Evolutionary conservation across 1,284 basidiomycete genomes (phyloP).

Genomic region (Phellopilus nigrolimitatus): DNA sequence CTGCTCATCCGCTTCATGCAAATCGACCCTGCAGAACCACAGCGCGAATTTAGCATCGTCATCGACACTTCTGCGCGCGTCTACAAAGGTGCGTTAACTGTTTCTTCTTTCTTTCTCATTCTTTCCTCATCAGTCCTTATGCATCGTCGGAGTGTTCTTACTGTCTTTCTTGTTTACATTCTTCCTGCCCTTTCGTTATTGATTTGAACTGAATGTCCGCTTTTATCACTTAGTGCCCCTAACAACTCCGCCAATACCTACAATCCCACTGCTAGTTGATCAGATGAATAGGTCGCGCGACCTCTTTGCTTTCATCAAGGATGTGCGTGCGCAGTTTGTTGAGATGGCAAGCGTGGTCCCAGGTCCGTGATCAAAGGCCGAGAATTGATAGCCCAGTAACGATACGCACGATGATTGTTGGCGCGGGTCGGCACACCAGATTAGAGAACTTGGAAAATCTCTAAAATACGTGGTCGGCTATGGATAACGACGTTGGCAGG

Average conservation of each 20-base stretch:
- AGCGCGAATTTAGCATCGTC: conserved; percentile 69
- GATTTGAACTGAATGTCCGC: neutral
- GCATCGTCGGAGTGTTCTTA: no score
- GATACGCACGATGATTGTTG: no score
- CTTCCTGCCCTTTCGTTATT: neutral
- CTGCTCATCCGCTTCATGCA: conserved; percentile 70
- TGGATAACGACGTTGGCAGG: no score
- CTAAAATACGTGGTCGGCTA: no score
- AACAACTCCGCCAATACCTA: conserved; percentile 58
- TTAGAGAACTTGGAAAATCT: no score
- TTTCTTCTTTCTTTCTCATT: no score
- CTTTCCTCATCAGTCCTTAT: no score
- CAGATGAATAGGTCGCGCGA: conserved; percentile 59
- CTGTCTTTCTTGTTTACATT: no score
- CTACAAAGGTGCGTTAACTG: conserved; percentile 65
- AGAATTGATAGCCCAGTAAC: no score
- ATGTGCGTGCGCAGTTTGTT: conserved; percentile 44
- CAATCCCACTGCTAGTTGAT: conserved; percentile 58
- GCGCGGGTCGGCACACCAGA: no score
- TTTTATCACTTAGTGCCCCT: conserved; percentile 49
- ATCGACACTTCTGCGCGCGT: conserved; percentile 59
- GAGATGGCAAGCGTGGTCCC: conserved; percentile 14
- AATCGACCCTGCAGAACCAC: conserved; percentile 53
- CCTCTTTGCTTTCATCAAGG: conserved; percentile 57
- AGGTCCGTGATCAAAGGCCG: neutral